phyloP scores from a whole-genome alignment of 1,284 basidiomycete species.

The Puccinia horiana region DNA sequence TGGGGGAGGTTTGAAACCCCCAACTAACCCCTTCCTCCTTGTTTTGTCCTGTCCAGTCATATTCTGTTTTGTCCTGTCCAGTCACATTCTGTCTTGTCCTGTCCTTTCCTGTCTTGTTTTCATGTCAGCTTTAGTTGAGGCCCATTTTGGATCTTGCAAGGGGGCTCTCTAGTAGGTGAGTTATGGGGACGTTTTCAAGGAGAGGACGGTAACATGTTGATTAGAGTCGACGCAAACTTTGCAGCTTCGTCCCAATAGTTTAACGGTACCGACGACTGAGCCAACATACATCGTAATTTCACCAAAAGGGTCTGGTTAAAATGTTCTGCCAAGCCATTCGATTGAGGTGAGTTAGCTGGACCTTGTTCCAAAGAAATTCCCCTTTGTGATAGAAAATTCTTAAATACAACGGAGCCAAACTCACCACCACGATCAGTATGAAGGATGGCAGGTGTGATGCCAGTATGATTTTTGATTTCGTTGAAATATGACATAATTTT shows the following conservation, averaged over 20 bases:
- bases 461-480: slow-evolving; percentile 8
- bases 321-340: background rate
- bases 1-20: no score
- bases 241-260: slow-evolving; percentile 8
- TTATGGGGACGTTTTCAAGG: no score
- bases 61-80: no score
- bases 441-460: background rate
- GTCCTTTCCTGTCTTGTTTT: no score
- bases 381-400: background rate
- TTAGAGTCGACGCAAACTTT: background rate
- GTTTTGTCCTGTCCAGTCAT: no score
- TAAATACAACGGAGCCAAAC: background rate
- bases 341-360: slow-evolving; percentile 3
- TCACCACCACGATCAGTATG: slow-evolving; percentile 27
- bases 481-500: background rate
- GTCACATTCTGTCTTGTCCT: no score
- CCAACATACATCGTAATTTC: background rate
- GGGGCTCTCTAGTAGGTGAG: no score
- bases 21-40: no score
- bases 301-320: slow-evolving; percentile 10
- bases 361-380: slow-evolving; percentile 21
- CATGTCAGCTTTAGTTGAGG: no score
- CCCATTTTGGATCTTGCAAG: no score
- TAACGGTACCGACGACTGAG: background rate
- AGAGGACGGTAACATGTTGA: slow-evolving; percentile 16